Evolutionary conservation across 768 basidiomycete species (phyloP).

Genomic region (Lactarius tabidus): DNA sequence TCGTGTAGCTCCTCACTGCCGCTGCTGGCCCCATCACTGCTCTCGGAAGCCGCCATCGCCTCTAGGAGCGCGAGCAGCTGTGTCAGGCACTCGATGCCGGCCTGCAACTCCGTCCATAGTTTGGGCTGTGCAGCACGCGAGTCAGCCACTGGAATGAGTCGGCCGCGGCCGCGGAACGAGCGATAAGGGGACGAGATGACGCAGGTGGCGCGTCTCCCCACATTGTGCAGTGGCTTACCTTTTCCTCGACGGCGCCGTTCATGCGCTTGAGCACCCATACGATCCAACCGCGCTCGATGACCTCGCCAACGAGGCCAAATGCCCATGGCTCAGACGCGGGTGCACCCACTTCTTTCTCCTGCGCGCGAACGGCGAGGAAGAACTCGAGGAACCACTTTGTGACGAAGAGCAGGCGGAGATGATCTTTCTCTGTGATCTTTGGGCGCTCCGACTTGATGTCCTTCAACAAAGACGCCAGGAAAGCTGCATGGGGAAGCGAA

Average conservation of each 20-base stretch:
- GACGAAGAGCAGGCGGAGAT: conserved; percentile 81
- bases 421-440: conserved; percentile 93
- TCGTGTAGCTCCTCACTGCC: conserved; percentile 44
- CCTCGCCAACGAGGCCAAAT: conserved; percentile 76
- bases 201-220: conserved; percentile 14
- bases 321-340: conserved; percentile 49
- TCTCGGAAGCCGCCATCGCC: conserved; percentile 58
- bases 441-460: conserved; percentile 91
- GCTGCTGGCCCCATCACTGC: conserved; percentile 36
- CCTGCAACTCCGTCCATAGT: conserved; percentile 90
- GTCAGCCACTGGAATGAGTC: not conserved
- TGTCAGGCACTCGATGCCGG: conserved; percentile 90
- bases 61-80: conserved; percentile 90
- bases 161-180: not conserved
- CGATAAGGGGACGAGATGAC: not conserved
- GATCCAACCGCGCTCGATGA: conserved; percentile 83
- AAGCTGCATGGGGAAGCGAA: conserved; percentile 52
- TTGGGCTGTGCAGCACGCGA: conserved; percentile 60
- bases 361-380: conserved; percentile 55
- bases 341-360: conserved; percentile 37
- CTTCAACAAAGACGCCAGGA: conserved; percentile 78
- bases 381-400: conserved; percentile 92
- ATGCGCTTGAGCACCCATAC: conserved; percentile 88
- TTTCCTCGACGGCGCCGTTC: conserved; percentile 86
- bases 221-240: conserved; percentile 43